phyloP scores from a whole-genome alignment of 78 protist species.

The Corallochytrium limacisporum region DNA sequence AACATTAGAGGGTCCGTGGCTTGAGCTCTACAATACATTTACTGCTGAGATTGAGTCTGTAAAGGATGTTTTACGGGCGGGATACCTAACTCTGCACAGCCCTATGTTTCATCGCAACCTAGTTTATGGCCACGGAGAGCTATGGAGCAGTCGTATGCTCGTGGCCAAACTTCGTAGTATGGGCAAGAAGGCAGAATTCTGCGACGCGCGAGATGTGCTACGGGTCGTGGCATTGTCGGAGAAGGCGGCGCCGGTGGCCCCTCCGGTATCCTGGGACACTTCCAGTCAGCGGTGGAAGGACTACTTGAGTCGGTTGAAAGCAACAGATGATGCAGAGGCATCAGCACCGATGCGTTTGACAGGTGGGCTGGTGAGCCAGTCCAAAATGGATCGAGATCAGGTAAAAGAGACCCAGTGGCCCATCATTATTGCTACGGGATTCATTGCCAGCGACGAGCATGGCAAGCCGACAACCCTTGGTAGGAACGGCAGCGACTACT shows the following conservation, averaged over 20 bases:
- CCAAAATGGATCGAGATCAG: too few species aligned
- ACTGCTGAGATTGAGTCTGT: too few species aligned
- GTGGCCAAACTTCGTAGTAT: neutral
- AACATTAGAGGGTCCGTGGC: too few species aligned
- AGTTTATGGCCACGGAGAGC: slow-evolving; percentile 39
- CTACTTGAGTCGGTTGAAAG: too few species aligned
- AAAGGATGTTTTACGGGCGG: slow-evolving; percentile 28
- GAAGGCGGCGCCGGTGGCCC: neutral
- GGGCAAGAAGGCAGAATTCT: neutral
- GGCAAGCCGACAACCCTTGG: slow-evolving; percentile 29
- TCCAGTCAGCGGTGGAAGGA: neutral
- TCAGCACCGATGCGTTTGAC: too few species aligned
- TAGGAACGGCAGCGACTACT: slow-evolving; percentile 43
- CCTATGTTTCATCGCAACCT: slow-evolving; percentile 17
- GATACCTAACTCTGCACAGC: slow-evolving; percentile 4
- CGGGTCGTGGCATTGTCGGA: neutral
- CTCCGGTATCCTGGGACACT: neutral
- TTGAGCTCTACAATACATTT: too few species aligned
- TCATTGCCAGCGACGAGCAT: neutral
- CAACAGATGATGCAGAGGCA: too few species aligned
- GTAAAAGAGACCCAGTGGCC: too few species aligned
- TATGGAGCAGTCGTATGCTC: slow-evolving; percentile 19
- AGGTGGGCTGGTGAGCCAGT: too few species aligned
- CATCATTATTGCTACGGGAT: neutral
- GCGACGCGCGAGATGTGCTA: slow-evolving; percentile 1